Evolutionary conservation across 2,329 filamentous ascomycete genomes (phyloP), one percentile per base, ranked within the genome.

Genomic region (Stagonosporopsis cucurbitacearum): DNA sequence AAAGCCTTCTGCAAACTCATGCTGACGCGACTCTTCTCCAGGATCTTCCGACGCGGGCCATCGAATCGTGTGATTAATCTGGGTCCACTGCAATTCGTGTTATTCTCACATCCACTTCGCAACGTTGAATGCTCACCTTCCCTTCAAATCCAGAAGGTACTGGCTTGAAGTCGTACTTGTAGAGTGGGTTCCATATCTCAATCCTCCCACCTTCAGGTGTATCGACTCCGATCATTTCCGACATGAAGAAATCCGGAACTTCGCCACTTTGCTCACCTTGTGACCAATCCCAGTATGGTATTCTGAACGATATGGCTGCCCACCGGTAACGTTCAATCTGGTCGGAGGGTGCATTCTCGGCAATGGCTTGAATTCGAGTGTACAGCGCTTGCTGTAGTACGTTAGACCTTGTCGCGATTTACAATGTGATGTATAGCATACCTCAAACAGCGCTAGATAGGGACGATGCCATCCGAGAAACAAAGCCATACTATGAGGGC

Each of bases 391-490:
- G 66, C 72, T 75, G 8, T 3, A 7, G 2, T 6, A 7, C 5
- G n/a, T 59, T 8, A 59, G 32, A 3, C 9, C 9, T 12, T 41
- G 39, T 35, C 9, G 55, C 7, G 6, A 4, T 4, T n/a, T 13
- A 19, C 26, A 3, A 20, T 7, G 12, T 6, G 6, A 5, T 6
- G 4, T 19, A 6, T 22, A 23, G 44, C 68, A 44, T 63, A 84
- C 83, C 76, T 89, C 81, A 59, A 80, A 86, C 1, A 89, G 76
- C 2, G 84, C 79, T 35, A 96, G 78, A 73, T 95, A 96, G 0
- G 91, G 89, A 20, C 92, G 84, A 79, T 96, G 92, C 92, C 92
- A 96, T 26, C 86, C 84, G n/a, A 89, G 83, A 71, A 96, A 95
- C 13, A 96, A 77, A 30, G 89, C 85, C 3, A 90, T 92, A 23